Evolutionary conservation across 805 yeast species (phyloP), one percentile per base, ranked within the genome.

Genomic region (Ogataea glucozyma): DNA sequence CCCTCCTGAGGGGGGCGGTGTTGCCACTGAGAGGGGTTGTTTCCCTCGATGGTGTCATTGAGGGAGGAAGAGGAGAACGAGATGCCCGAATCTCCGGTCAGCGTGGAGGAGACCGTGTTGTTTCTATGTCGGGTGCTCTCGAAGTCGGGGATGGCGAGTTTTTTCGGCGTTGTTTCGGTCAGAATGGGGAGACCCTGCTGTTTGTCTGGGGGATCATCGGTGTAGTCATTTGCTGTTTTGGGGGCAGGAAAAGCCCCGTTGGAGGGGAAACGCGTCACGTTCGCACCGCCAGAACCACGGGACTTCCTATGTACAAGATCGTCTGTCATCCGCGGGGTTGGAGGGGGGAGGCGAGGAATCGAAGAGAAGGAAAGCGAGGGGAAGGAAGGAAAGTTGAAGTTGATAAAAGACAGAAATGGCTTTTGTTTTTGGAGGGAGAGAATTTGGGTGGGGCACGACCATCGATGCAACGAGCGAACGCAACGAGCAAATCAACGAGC

Each of bases 51-150:
- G 14, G 37, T 31, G 4, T 52, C 53, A 27, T 44, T 39, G 9
- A 49, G 14, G 2, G 57, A 53, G 3, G 44, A 38, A 38, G 53
- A 46, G 23, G 43, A 48, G 12, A 37, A 41, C 10, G 55, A 48
- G 12, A 43, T 41, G 13, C 26, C 26, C 6, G 58, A 53, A 10
- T 42, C 50, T 9, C 40, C 53, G 1, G 57, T 48, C 6, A 43
- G 27, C 16, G 44, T 45, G 3, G 57, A 48, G 5, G 56, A 40
- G 13, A 53, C 24, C 5, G 64, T 56, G 24, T 44, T 48, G n/a
- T 57, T 54, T 33, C 63, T 41, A 13, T 47, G 41, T 19, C 65
- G 44, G 22, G 49, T 39, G 35, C 56, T 51, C 32, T 43, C 54
- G 41, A 55, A 53, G 20, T 55, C 62, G n/a, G 59, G 51, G 11